These are phyloP conservation scores for Thelonectria blattea DNA, from an alignment of 2,329 filamentous ascomycete species.

Conservation along the genomic window DNA sequence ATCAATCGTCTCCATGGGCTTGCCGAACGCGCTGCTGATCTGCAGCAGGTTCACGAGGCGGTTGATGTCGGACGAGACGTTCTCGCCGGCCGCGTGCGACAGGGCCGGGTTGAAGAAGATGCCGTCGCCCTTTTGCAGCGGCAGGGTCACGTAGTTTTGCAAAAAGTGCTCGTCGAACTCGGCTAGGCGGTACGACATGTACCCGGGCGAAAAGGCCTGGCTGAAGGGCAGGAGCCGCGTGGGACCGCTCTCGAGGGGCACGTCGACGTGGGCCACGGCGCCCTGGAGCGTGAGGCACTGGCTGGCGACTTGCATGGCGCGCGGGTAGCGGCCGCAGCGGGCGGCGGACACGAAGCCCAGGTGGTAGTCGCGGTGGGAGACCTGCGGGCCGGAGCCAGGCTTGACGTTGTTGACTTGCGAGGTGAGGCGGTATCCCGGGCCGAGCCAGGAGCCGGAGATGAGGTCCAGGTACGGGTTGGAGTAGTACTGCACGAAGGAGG, in stretches of 20 bases:
- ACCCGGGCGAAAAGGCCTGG: constrained; percentile 62
- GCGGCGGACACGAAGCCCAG: constrained; percentile 64
- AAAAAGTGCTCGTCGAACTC: constrained; percentile 63
- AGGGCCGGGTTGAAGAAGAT: constrained; percentile 69
- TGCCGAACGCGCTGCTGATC: constrained; percentile 66
- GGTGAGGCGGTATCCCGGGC: constrained; percentile 64
- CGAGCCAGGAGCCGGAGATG: constrained; percentile 62
- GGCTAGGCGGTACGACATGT: constrained; percentile 59
- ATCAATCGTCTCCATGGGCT: constrained; percentile 68
- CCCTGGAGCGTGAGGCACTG: constrained; percentile 68
- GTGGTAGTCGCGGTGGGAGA: constrained; percentile 67
- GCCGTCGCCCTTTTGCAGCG: constrained; percentile 62
- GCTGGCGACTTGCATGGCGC: constrained; percentile 58
- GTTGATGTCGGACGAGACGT: constrained; percentile 53
- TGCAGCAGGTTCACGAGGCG: constrained; percentile 68
- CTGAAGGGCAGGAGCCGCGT: constrained; percentile 67
- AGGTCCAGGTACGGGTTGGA: constrained; percentile 63
- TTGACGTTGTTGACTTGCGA: constrained; percentile 68
- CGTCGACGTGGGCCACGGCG: constrained; percentile 66
- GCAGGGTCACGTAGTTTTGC: constrained; percentile 57
- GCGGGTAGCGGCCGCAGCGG: constrained; percentile 54
- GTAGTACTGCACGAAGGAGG: constrained; percentile 63
- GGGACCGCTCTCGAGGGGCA: constrained; percentile 63
- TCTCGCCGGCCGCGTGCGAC: constrained; percentile 68
- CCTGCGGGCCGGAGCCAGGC: constrained; percentile 63